These are phyloP conservation scores for Rhinocladiella similis DNA, from an alignment of 2,329 filamentous ascomycete species.

Conservation along the genomic window DNA sequence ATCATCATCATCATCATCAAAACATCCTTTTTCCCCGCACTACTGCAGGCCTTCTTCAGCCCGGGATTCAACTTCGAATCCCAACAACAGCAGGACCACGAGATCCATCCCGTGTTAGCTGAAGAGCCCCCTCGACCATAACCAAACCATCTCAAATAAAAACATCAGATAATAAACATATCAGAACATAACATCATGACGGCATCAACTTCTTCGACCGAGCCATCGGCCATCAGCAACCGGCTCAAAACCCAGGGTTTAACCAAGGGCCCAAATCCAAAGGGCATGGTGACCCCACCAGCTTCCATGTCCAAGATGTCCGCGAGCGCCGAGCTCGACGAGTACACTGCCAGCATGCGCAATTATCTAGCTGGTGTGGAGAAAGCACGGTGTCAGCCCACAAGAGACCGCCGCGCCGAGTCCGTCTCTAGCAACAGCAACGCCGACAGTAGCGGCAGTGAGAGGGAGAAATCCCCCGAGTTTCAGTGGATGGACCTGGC, in stretches of 20 bases:
- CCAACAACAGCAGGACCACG: too few species aligned
- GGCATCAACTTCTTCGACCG: not conserved
- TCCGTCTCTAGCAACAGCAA: conserved; percentile 16
- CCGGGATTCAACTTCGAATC: too few species aligned
- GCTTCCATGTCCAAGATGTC: conserved; percentile 17
- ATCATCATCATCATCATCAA: too few species aligned
- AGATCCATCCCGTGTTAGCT: not conserved
- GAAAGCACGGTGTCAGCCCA: not conserved
- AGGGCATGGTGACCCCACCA: not conserved
- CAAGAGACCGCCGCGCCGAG: conserved; percentile 5
- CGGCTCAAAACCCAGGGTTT: not conserved
- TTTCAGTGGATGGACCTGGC: conserved; percentile 29
- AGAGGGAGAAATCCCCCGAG: conserved; percentile 25
- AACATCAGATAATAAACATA: not conserved
- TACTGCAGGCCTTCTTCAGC: too few species aligned
- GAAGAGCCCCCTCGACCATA: not conserved
- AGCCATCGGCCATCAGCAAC: not conserved
- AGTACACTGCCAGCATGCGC: conserved; percentile 29
- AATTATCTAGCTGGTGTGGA: conserved; percentile 23
- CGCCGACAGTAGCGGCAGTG: conserved; percentile 6
- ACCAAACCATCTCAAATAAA: not conserved
- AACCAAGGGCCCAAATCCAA: not conserved
- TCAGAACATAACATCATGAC: not conserved
- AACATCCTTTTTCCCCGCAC: too few species aligned
- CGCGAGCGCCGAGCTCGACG: conserved; percentile 24